These are phyloP conservation scores for Paradendryphiella salina DNA, from an alignment of 2,329 filamentous ascomycete genomes.

Conservation along the genomic window DNA sequence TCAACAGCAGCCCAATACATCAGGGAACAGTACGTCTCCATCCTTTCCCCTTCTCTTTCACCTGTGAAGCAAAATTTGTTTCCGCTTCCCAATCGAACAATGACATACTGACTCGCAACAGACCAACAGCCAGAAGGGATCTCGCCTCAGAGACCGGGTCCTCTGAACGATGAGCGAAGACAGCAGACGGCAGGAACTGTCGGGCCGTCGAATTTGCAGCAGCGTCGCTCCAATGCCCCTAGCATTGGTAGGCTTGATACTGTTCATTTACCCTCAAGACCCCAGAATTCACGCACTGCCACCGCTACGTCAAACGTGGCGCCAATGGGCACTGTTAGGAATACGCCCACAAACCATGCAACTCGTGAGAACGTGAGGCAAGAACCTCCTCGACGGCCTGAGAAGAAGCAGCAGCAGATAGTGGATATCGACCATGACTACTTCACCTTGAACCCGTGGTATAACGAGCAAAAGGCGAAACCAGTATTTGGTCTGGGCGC, in stretches of 20 bases:
- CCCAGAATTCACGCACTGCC: slow-evolving; percentile 7
- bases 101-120: background rate
- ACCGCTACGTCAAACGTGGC: slow-evolving; percentile 15
- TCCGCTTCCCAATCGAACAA: background rate
- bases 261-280: slow-evolving; percentile 9
- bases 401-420: slow-evolving; percentile 33
- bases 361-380: slow-evolving; percentile 13
- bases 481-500: slow-evolving; percentile 60
- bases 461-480: slow-evolving; percentile 56
- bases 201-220: slow-evolving; percentile 14
- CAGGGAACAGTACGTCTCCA: slow-evolving; percentile 7
- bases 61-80: background rate
- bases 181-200: slow-evolving; percentile 12
- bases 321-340: slow-evolving; percentile 19
- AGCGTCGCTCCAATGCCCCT: slow-evolving; percentile 16
- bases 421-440: slow-evolving; percentile 57
- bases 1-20: slow-evolving; percentile 7
- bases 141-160: slow-evolving; percentile 3
- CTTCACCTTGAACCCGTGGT: slow-evolving; percentile 57
- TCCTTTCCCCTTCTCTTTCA: background rate
- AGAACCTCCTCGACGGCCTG: slow-evolving; percentile 22
- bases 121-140: slow-evolving; percentile 1
- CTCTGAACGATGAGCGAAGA: slow-evolving; percentile 5
- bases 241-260: slow-evolving; percentile 26
- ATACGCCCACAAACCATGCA: slow-evolving; percentile 18